These are phyloP conservation scores for Rhizoclosmatium sp. DNA, from an alignment of 192 early-diverging fungal species.

Conservation along the genomic window DNA sequence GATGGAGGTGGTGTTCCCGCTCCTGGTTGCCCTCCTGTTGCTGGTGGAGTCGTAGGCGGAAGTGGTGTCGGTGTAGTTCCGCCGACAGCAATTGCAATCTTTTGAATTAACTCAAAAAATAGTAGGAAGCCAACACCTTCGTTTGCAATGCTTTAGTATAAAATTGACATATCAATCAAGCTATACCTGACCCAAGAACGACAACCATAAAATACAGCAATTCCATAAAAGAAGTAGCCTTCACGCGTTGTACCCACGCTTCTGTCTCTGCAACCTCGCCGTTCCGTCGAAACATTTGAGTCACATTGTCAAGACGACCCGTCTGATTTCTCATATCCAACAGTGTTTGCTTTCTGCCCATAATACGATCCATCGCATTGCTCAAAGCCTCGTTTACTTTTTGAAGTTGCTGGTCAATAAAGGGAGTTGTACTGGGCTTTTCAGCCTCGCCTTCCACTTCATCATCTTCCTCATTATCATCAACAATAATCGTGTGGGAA, in stretches of 20 bases:
- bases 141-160: neutral
- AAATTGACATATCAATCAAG: neutral
- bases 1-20: neutral
- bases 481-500: neutral
- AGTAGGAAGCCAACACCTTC: neutral
- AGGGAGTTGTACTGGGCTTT: neutral
- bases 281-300: slow-evolving; percentile 23
- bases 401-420: neutral
- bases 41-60: neutral
- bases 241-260: slow-evolving; percentile 22
- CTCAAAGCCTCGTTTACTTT: neutral
- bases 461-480: neutral
- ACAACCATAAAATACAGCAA: slow-evolving; percentile 15
- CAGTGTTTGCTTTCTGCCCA: neutral
- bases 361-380: neutral
- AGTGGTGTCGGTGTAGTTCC: neutral
- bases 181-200: slow-evolving; percentile 4
- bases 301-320: slow-evolving; percentile 9
- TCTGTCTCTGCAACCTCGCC: slow-evolving; percentile 21
- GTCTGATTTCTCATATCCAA: neutral
- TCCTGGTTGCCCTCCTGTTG: neutral
- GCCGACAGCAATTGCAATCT: neutral
- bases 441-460: neutral
- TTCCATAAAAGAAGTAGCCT: slow-evolving; percentile 6
- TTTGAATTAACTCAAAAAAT: neutral